Percentiles rank a stretch among this genome's conserved stretches.
Conservation (phyloP, 495 filamentous ascomycete species). For the Talaromyces thailandensis region DNA sequence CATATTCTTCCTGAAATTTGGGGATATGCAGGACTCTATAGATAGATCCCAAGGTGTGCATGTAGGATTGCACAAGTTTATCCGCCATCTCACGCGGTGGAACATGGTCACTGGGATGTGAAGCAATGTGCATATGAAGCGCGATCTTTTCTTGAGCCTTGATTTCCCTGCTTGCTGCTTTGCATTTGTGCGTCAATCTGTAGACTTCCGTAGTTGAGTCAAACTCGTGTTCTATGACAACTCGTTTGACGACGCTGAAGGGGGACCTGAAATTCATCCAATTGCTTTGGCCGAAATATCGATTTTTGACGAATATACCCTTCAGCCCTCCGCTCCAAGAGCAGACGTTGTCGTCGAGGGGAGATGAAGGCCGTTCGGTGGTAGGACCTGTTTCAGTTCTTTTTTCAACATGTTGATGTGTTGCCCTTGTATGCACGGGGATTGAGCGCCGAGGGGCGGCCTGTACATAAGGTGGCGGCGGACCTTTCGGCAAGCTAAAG, state of each 20-base stretch:
- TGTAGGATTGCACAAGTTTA: slow-evolving; percentile 21
- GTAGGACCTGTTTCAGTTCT: background rate
- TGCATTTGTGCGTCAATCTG: background rate
- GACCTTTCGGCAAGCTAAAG: background rate
- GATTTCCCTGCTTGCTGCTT: background rate
- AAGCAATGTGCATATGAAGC: background rate
- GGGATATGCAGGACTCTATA: slow-evolving; percentile 50
- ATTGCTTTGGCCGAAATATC: slow-evolving; percentile 12
- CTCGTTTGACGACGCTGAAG: slow-evolving; percentile 14
- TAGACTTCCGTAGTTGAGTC: background rate
- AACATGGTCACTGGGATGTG: background rate
- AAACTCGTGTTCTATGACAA: slow-evolving; percentile 8
- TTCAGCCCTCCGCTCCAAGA: background rate
- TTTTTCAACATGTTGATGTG: background rate
- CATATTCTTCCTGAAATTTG: slow-evolving; percentile 45
- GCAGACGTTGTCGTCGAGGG: background rate
- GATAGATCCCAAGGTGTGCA: slow-evolving; percentile 32
- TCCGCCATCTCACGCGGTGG: slow-evolving; percentile 6
- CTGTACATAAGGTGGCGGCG: background rate
- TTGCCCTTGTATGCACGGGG: background rate
- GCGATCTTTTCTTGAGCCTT: background rate
- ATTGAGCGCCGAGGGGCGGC: background rate
- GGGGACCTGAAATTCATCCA: slow-evolving; percentile 14
- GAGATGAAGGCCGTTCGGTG: background rate
- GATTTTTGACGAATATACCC: slow-evolving; percentile 3